phyloP scores from a whole-genome alignment of 805 yeast genomes.

The Ascoidea rubescens region DNA sequence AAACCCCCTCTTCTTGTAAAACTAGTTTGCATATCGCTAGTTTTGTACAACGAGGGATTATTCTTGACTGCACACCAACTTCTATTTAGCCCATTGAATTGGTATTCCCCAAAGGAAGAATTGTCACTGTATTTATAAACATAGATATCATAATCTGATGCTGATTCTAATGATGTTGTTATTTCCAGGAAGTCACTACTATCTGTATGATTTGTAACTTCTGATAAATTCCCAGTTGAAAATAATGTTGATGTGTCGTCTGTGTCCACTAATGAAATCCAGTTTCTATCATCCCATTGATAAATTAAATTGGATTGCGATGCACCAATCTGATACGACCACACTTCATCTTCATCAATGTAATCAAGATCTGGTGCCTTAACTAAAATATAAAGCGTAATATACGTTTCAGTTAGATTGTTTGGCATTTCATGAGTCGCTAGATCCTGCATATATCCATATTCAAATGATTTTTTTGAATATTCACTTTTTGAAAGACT shows the following conservation, averaged over 20 bases:
- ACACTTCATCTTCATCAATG: constrained; percentile 14
- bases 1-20: constrained; percentile 33
- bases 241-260: constrained; percentile 57
- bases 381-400: constrained; percentile 7
- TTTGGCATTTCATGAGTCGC: constrained; percentile 6
- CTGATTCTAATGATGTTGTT: background rate
- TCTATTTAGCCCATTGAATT: constrained; percentile 26
- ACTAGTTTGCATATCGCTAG: constrained; percentile 19
- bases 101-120: constrained; percentile 10
- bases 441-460: constrained; percentile 9
- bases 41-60: constrained; percentile 28
- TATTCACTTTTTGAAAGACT: constrained; percentile 1
- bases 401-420: constrained; percentile 6
- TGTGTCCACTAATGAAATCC: constrained; percentile 49
- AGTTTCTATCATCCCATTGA: constrained; percentile 51
- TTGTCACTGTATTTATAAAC: constrained; percentile 29
- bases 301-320: constrained; percentile 49
- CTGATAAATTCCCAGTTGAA: constrained; percentile 39
- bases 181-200: constrained; percentile 1
- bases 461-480: constrained; percentile 1
- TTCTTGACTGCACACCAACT: constrained; percentile 64
- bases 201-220: constrained; percentile 11
- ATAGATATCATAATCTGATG: constrained; percentile 25
- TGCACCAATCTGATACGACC: constrained; percentile 57
- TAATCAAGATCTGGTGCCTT: constrained; percentile 4